Base-by-base conservation (phyloP, 2,329 filamentous ascomycete genomes). In the Penicillium sp. region DNA sequence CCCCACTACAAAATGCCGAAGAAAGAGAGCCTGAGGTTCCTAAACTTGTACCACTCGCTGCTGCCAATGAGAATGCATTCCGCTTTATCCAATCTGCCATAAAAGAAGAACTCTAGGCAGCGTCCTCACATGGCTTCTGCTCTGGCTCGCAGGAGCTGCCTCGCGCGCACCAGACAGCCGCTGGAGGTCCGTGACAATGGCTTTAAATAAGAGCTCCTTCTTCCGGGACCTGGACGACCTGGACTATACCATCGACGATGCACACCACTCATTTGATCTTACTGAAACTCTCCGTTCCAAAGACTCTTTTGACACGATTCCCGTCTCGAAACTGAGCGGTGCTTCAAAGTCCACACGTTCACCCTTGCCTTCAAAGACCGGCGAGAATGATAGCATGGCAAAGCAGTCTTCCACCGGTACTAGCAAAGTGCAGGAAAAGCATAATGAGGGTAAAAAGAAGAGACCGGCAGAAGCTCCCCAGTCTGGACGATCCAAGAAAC, bases 201-300 rank as follows among this genome's bases (percentile, higher is more conserved):
- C 18, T 21, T 52, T 33, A 56, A 52, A 56, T 52, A 56, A 59
- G 47, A 49, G 42, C 42, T 57, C 61, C 18, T 71, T 76, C 53
- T 76, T 74, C 60, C 62, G 58, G 16, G 67, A 64, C 20, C 65
- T 77, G 8, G 72, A 75, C 42, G 50, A 58, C 28, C 57, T 74
- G 38, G 71, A 71, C 57, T 57, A 64, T 11, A 42, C 59, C 20
- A 64, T 60, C 23, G 64, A 67, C 16, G 62, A 68, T 42, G 64
- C 63, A 5, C 54, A 64, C 12, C 60, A 68, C n/a, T 58, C 7
- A 56, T 5, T 14, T 12, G 55, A 35, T 18, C 18, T 49, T 21
- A 11, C 45, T 30, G 20, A n/a, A 11, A n/a, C 12, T 38, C 8
- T 11, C 28, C 8, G 4, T 38, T 11, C 11, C 16, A 7, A 5